Conservation (phyloP, 2,329 filamentous ascomycete species). For the Penicillium sp. region DNA sequence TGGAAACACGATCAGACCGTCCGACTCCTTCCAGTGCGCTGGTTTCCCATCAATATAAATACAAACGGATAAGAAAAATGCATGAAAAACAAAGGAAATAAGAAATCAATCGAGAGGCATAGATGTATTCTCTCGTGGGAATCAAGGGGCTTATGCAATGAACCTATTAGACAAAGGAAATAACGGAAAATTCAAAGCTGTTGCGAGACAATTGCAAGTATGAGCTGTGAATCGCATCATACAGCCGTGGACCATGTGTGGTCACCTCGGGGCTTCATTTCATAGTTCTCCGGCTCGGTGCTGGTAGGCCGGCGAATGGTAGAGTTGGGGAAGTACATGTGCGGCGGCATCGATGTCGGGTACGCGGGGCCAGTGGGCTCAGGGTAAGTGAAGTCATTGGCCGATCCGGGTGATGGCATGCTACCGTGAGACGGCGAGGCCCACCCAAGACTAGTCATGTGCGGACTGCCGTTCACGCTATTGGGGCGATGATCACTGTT, state of each 20-base stretch:
- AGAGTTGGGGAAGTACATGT: constrained; percentile 71
- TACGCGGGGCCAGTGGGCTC: constrained; percentile 62
- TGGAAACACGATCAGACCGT: constrained; percentile 15
- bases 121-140: constrained; percentile 20
- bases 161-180: constrained; percentile 26
- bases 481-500: constrained; percentile 73
- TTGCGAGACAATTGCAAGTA: not conserved
- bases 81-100: constrained; percentile 15
- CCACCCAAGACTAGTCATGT: constrained; percentile 80
- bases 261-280: constrained; percentile 55
- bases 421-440: constrained; percentile 76
- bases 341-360: constrained; percentile 48
- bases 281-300: constrained; percentile 68
- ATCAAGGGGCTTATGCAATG: constrained; percentile 28
- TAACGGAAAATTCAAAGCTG: constrained; percentile 6
- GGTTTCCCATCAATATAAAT: constrained; percentile 15
- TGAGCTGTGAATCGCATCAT: constrained; percentile 16
- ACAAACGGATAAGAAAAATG: constrained; percentile 16
- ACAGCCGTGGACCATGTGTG: constrained; percentile 41
- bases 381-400: constrained; percentile 78
- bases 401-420: constrained; percentile 67
- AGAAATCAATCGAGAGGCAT: constrained; percentile 17
- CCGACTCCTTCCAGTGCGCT: constrained; percentile 14
- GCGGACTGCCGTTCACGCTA: constrained; percentile 80
- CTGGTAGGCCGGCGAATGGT: constrained; percentile 72